phyloP scores from a whole-genome alignment of 441 rosid genomes.

The Brassica balearica region DNA sequence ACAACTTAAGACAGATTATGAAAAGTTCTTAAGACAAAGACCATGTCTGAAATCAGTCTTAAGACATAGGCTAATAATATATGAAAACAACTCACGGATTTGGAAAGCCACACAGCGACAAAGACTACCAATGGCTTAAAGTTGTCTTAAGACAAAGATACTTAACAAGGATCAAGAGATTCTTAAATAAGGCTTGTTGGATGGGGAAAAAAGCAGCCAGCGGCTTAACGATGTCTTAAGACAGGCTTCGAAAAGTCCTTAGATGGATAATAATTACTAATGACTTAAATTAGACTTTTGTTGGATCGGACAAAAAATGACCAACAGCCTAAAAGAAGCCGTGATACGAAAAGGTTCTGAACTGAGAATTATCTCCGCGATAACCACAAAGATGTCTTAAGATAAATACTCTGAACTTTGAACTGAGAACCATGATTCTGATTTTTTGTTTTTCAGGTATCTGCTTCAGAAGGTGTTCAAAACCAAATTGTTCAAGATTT shows the following conservation, averaged over 20 bases:
- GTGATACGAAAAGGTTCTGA: neutral
- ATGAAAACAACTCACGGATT: neutral
- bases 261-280: neutral
- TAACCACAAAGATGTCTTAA: no score
- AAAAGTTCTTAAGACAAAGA: no score
- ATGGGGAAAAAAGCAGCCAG: no score
- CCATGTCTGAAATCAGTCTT: no score
- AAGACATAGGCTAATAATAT: no score
- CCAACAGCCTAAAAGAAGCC: neutral
- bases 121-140: neutral
- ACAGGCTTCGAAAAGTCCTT: neutral
- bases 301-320: neutral
- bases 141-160: neutral
- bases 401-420: neutral
- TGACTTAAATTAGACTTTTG: neutral
- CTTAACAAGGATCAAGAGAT: neutral
- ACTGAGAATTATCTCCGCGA: no score
- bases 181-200: neutral
- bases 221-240: neutral
- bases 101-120: neutral
- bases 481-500: neutral
- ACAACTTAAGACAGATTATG: no score
- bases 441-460: neutral
- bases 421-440: neutral
- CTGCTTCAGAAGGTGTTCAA: neutral